These are phyloP conservation scores for Withania somnifera DNA, from an alignment of 305 asterid genomes.

Conservation along the genomic window DNA sequence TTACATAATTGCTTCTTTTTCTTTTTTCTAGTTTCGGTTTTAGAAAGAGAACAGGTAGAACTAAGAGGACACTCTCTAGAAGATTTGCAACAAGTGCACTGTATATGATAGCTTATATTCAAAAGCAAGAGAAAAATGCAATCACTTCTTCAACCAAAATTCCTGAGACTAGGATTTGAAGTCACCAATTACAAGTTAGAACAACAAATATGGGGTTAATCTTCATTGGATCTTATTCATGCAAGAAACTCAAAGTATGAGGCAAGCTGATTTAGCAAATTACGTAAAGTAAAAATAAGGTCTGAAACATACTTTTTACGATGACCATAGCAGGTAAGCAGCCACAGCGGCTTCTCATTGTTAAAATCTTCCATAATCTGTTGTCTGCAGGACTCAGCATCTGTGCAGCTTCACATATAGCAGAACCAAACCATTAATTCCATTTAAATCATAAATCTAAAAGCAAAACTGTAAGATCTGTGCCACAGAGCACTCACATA, in stretches of 20 bases:
- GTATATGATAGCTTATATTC: not conserved
- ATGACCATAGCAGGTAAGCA: slow-evolving; percentile 88
- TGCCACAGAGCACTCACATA: slow-evolving; percentile 33
- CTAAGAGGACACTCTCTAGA: not conserved
- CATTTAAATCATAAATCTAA: slow-evolving; percentile 9
- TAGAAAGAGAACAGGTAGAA: not conserved
- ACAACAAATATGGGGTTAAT: not conserved
- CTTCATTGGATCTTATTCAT: not conserved
- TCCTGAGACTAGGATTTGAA: not conserved
- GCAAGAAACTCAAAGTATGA: not conserved
- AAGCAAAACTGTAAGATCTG: not conserved
- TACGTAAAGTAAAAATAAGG: not conserved
- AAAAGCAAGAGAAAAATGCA: not conserved
- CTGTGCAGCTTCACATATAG: slow-evolving; percentile 60
- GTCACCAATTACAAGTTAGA: not conserved
- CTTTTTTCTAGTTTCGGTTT: not conserved
- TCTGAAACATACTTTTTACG: slow-evolving; percentile 37
- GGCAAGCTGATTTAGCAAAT: not conserved
- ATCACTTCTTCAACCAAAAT: not conserved
- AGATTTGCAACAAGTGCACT: not conserved
- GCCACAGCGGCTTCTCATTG: slow-evolving; percentile 79
- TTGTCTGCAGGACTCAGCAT: slow-evolving; percentile 70
- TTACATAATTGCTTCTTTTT: not conserved
- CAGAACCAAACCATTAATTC: slow-evolving; percentile 17
- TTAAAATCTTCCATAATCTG: slow-evolving; percentile 51